Evolutionary conservation across 345 rosid species (phyloP).

Genomic region (Rhodamnia rubescens): DNA sequence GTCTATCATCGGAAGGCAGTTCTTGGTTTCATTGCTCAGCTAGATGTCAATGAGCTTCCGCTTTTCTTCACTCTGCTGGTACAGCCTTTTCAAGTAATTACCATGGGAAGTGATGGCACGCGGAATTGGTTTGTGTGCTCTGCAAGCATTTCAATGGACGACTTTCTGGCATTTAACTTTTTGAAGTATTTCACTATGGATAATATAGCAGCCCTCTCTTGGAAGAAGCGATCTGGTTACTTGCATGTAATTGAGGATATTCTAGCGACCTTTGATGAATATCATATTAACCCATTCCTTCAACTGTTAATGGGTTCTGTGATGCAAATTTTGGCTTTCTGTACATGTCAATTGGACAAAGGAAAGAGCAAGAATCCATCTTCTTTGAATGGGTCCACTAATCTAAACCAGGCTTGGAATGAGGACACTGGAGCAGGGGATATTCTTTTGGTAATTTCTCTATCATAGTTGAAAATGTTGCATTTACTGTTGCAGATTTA

Average conservation of each 20-base stretch:
- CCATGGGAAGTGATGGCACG: conserved; percentile 34
- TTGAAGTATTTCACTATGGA: conserved; percentile 52
- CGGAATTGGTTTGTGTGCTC: conserved; percentile 24
- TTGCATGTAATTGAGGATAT: conserved; percentile 76
- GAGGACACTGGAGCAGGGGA: conserved; percentile 17
- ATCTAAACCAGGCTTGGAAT: conserved; percentile 6
- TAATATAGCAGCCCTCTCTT: conserved; percentile 38
- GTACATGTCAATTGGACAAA: conserved; percentile 27
- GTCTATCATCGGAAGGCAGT: conserved; percentile 66
- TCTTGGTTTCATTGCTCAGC: conserved; percentile 69
- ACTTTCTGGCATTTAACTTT: conserved; percentile 32
- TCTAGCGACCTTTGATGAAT: conserved; percentile 69
- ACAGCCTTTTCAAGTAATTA: conserved; percentile 53
- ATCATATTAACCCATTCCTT: conserved; percentile 59
- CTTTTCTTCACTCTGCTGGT: conserved; percentile 71
- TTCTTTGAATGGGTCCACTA: conserved; percentile 5
- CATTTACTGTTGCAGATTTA: neutral
- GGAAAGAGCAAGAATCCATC: conserved; percentile 25
- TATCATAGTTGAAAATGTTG: neutral
- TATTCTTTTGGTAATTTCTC: conserved; percentile 33
- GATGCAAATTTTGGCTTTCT: conserved; percentile 55
- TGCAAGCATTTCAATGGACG: conserved; percentile 22
- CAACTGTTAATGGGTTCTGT: conserved; percentile 79
- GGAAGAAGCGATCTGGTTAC: conserved; percentile 71
- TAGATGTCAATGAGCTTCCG: conserved; percentile 59